These are phyloP conservation scores for Candida sithepensis DNA, from an alignment of 805 yeast species.

Conservation along the genomic window DNA sequence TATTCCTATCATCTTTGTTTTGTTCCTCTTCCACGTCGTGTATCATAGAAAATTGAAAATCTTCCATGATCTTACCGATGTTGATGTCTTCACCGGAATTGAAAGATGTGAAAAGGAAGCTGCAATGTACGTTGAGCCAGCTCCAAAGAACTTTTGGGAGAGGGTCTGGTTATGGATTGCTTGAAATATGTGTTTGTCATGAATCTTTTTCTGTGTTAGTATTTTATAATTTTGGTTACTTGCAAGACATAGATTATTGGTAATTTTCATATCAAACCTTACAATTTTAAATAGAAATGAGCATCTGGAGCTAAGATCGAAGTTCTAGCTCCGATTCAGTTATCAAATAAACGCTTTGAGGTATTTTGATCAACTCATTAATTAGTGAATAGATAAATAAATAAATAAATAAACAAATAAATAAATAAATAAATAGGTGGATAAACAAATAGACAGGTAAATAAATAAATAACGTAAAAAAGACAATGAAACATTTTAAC, in stretches of 20 bases:
- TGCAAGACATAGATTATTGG: too few species aligned
- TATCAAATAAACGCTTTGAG: neutral
- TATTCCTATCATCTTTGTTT: conserved; percentile 44
- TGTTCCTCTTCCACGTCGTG: conserved; percentile 53
- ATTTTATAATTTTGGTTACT: too few species aligned
- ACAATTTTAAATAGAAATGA: too few species aligned
- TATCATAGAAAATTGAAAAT: conserved; percentile 41
- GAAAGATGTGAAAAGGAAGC: conserved; percentile 51
- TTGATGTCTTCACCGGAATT: conserved; percentile 54
- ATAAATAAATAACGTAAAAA: neutral
- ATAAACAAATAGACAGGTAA: neutral
- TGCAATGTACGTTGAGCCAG: conserved; percentile 30
- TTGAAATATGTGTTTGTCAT: neutral
- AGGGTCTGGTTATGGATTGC: conserved; percentile 39
- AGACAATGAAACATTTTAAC: neutral
- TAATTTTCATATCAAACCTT: too few species aligned
- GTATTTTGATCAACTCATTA: neutral
- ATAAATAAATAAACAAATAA: neutral
- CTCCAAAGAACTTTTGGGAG: conserved; percentile 40
- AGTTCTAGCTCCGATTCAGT: too few species aligned
- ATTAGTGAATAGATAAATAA: neutral
- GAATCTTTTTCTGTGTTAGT: too few species aligned
- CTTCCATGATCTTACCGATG: conserved; percentile 46
- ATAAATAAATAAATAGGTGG: neutral
- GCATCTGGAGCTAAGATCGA: too few species aligned